Base-by-base conservation (phyloP, 768 basidiomycete species). In the Tricholoma bakamatsutake region DNA sequence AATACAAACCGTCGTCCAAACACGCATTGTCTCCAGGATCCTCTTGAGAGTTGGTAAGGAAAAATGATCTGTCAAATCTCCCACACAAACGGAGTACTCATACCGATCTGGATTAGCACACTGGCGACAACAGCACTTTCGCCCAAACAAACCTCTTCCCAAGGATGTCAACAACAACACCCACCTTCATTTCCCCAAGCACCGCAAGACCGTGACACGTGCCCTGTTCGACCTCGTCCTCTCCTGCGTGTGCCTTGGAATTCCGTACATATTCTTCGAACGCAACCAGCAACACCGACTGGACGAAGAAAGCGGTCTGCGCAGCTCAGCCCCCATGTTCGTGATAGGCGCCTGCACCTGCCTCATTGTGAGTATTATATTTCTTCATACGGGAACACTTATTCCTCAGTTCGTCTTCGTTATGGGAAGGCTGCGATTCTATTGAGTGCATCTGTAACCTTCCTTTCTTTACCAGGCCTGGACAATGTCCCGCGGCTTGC, bases 361-460 rank as follows among this genome's bases (percentile, higher is more conserved):
- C 57, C 68, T 87, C 10, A 77, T 83, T 64, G 86, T 85, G 68
- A 73, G 84, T 73, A 53, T 39, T 73, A 53, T 39, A 13, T 40
- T 57, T 52, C 42, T 34, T 50, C 21, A 55, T 35, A 42, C 18
- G 37, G 53, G 35, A 18, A 40, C 54, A 53, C 51, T n/a, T 30
- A 39, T 59, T 54, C 54, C 58, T 61, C 54, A 61, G 57, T 56
- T 57, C 35, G 49, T 49, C 42, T 47, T 47, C 57, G 53, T 49
- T 62, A 24, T 59, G 59, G n/a, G 48, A 67, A 92, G 90, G 88
- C 89, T 62, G 90, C 90, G 28, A 78, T 91, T 56, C 78, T 91
- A 21, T 73, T 92, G 56, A 90, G 90, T 61, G 85, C 88, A 31
- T 88, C 89, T 39, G 86, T 90, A 55, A 90, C 88, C 27, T 84